phyloP scores from a whole-genome alignment of 2,329 filamentous ascomycete species.

The Shiraia sp. region DNA sequence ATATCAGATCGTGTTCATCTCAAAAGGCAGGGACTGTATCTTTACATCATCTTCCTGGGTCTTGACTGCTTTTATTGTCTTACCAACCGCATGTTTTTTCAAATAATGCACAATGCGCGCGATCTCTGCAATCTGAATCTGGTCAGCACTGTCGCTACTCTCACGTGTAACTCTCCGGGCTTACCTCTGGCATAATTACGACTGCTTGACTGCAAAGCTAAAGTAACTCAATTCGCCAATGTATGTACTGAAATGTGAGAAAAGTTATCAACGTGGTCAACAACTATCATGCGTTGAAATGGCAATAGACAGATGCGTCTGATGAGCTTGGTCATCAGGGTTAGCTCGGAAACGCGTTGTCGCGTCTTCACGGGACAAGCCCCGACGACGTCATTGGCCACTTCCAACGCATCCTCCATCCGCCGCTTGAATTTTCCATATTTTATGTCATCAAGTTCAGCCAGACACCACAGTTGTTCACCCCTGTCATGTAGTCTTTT shows the following conservation, averaged over 20 bases:
- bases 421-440: background rate
- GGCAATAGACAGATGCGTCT: conserved; percentile 2
- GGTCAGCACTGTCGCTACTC: conserved; percentile 9
- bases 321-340: conserved; percentile 3
- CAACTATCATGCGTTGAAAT: too few species aligned
- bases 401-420: conserved; percentile 6
- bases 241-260: background rate
- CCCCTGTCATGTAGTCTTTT: background rate
- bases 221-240: conserved; percentile 2
- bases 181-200: conserved; percentile 44
- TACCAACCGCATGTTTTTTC: conserved; percentile 79
- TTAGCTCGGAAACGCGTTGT: conserved; percentile 22
- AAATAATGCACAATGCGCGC: conserved; percentile 86
- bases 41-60: conserved; percentile 70
- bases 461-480: background rate
- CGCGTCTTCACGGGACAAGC: conserved; percentile 35
- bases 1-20: background rate
- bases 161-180: conserved; percentile 5
- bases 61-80: conserved; percentile 70
- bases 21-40: background rate
- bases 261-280: background rate
- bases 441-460: background rate
- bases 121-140: conserved; percentile 59
- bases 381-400: conserved; percentile 29
- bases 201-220: background rate